These are phyloP conservation scores for Candida glaebosa DNA, from an alignment of 805 yeast genomes.

Conservation along the genomic window DNA sequence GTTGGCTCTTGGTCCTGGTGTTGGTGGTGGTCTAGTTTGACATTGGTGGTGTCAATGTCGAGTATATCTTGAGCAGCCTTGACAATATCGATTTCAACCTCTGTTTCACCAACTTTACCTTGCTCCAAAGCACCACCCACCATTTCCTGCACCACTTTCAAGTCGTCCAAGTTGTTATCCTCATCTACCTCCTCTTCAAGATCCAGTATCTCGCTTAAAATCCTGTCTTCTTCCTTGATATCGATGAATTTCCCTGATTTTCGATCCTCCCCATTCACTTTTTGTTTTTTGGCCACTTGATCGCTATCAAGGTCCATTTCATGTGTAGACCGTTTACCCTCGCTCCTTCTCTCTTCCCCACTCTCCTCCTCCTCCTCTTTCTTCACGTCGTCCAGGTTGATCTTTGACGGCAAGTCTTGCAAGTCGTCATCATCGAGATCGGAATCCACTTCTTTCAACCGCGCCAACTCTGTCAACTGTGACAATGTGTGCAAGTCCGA, in stretches of 20 bases:
- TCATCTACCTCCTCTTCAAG: constrained; percentile 1
- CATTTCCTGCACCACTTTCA: background rate
- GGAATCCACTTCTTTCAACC: constrained; percentile 34
- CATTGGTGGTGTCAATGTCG: background rate
- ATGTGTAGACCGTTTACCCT: background rate
- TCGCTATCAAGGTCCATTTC: background rate
- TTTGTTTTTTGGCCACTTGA: constrained; percentile 1
- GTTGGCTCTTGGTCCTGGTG: background rate
- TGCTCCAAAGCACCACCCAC: no score
- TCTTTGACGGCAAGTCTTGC: constrained; percentile 3
- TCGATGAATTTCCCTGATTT: no score
- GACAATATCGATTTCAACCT: background rate
- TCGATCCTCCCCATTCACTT: background rate
- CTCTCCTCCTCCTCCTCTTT: constrained; percentile 10
- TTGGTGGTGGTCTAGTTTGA: background rate
- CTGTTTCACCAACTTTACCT: background rate
- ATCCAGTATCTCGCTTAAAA: background rate
- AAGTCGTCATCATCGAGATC: constrained; percentile 21
- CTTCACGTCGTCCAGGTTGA: constrained; percentile 7
- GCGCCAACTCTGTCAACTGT: constrained; percentile 40
- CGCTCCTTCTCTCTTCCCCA: constrained; percentile 3
- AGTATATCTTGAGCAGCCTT: background rate
- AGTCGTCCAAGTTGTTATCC: constrained; percentile 1
- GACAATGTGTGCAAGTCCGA: constrained; percentile 39
- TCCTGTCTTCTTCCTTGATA: constrained; percentile 5